Conservation (phyloP, 2,329 filamentous ascomycete genomes). For the Aureobasidium leucospermi region DNA sequence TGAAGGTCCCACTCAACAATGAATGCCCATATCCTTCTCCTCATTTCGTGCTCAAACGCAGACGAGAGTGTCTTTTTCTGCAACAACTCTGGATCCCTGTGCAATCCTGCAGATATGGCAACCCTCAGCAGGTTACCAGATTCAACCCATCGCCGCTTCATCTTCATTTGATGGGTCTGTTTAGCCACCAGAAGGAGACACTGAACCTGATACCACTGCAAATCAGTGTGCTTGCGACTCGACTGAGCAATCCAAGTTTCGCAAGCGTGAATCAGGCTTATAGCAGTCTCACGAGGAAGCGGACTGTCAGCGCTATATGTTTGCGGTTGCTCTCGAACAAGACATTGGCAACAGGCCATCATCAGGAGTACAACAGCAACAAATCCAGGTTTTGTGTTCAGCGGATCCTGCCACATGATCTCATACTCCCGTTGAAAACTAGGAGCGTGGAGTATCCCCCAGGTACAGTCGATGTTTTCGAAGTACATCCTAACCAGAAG, state of each 20-base stretch:
- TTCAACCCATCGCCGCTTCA: constrained; percentile 48
- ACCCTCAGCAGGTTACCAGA: constrained; percentile 45
- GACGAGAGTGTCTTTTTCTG: constrained; percentile 26
- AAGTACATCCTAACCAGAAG: constrained; percentile 42
- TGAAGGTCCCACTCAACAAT: constrained; percentile 52
- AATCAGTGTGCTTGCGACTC: constrained; percentile 46
- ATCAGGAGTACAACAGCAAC: constrained; percentile 36
- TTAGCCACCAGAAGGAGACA: constrained; percentile 46
- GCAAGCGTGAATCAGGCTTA: constrained; percentile 31
- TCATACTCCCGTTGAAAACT: constrained; percentile 46
- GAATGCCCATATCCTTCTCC: constrained; percentile 50
- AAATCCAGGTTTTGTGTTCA: constrained; percentile 25
- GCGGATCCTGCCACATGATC: constrained; percentile 37
- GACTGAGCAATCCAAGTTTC: constrained; percentile 38
- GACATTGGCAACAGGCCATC: constrained; percentile 31
- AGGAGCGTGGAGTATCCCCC: constrained; percentile 48
- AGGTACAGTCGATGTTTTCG: constrained; percentile 42
- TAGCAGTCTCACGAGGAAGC: constrained; percentile 32
- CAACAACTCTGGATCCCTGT: constrained; percentile 39
- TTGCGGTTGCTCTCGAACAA: constrained; percentile 23
- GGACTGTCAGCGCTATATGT: constrained; percentile 39
- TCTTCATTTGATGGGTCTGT: constrained; percentile 43
- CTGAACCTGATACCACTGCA: constrained; percentile 44
- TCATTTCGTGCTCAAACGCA: constrained; percentile 45
- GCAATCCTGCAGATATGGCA: constrained; percentile 47